These are phyloP conservation scores for Plasmodium billcollinsi DNA, from an alignment of 169 alveolate genomes.

Conservation along the genomic window DNA sequence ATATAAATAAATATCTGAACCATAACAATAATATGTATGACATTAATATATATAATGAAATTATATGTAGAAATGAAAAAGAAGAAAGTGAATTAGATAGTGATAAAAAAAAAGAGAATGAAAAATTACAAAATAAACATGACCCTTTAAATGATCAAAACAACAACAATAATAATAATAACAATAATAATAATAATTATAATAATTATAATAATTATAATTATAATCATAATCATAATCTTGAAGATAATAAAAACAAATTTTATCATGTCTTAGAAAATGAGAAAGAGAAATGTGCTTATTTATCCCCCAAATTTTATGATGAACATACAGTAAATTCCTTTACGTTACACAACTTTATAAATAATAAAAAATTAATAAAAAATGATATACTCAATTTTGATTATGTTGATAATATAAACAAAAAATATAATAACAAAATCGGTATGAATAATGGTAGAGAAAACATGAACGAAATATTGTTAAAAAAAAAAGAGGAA, in stretches of 20 bases:
- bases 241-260: too few relatives aligned
- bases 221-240: too few relatives aligned
- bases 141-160: too few relatives aligned
- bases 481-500: conserved; percentile 22
- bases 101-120: neutral
- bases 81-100: neutral
- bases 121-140: neutral
- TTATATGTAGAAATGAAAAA: conserved; percentile 14
- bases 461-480: conserved; percentile 10
- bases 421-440: conserved; percentile 3
- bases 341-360: conserved; percentile 21
- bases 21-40: conserved; percentile 18
- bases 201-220: too few relatives aligned
- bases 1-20: conserved; percentile 44
- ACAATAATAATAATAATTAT: too few relatives aligned
- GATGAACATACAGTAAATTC: conserved; percentile 32
- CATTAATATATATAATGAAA: conserved; percentile 48
- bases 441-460: neutral
- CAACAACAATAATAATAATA: neutral
- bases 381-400: conserved; percentile 29
- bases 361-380: conserved; percentile 13
- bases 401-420: conserved; percentile 9
- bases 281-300: neutral
- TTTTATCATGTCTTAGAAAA: neutral
- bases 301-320: conserved; percentile 9